Conservation (phyloP, 1,284 basidiomycete genomes). For the Pseudomicrostroma phylloplanum region DNA sequence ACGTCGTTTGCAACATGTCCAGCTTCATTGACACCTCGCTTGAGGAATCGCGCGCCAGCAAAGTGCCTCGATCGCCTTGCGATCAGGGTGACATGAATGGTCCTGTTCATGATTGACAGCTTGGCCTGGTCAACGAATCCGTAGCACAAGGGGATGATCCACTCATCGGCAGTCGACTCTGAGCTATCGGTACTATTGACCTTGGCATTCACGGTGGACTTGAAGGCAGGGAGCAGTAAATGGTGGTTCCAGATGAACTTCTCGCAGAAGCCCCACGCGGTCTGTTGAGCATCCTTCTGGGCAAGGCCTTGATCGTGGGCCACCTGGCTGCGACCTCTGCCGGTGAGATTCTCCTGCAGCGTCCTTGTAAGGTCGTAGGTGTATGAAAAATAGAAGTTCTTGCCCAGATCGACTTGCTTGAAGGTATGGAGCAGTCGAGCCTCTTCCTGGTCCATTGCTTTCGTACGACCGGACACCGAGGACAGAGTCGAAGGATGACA, state of each 20-base stretch:
- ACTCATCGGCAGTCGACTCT: constrained; percentile 55
- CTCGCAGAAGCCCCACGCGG: constrained; percentile 65
- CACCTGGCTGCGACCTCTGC: constrained; percentile 44
- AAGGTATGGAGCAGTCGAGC: constrained; percentile 73
- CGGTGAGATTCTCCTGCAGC: constrained; percentile 84
- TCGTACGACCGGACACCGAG: constrained; percentile 32
- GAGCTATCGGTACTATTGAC: too few relatives aligned
- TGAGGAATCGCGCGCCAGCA: constrained; percentile 90
- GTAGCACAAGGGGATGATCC: constrained; percentile 88
- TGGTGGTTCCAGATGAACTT: constrained; percentile 95
- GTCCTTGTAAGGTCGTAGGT: constrained; percentile 96
- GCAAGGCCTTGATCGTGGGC: constrained; percentile 4
- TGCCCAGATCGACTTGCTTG: constrained; percentile 93
- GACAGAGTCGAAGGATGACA: constrained; percentile 36
- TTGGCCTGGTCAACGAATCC: constrained; percentile 98
- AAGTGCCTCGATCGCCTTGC: constrained; percentile 89
- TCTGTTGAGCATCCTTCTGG: constrained; percentile 15
- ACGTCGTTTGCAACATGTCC: constrained; percentile 99
- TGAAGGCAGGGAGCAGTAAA: constrained; percentile 65
- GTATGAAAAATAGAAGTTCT: constrained; percentile 98
- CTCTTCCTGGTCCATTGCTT: constrained; percentile 43
- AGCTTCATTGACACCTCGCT: constrained; percentile 80
- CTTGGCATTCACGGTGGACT: constrained; percentile 12
- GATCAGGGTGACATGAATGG: constrained; percentile 87
- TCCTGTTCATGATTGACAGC: constrained; percentile 79